phyloP scores from a whole-genome alignment of 1,284 basidiomycete species.

The Heimioporus punctisporus region DNA sequence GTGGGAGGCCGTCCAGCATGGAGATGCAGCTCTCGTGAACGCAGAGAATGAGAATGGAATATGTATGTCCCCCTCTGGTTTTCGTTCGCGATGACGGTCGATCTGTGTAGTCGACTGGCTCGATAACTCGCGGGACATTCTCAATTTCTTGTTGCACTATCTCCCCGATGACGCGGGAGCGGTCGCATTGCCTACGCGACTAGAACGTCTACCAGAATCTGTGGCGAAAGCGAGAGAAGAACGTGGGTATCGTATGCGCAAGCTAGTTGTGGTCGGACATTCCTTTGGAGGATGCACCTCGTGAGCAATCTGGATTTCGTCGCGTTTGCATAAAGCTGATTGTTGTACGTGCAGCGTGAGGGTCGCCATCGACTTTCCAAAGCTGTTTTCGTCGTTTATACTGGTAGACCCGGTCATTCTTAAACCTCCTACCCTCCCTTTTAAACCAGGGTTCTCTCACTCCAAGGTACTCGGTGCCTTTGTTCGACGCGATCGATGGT shows the following conservation, averaged over 20 bases:
- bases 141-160: constrained; percentile 67
- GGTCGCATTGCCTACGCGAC: constrained; percentile 46
- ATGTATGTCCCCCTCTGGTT: constrained; percentile 43
- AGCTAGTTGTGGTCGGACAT: constrained; percentile 74
- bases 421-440: constrained; percentile 26
- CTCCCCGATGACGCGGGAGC: constrained; percentile 45
- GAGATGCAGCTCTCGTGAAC: constrained; percentile 75
- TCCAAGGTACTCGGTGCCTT: constrained; percentile 47
- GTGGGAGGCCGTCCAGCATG: constrained; percentile 79
- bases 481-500: constrained; percentile 66
- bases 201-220: constrained; percentile 45
- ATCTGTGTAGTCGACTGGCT: constrained; percentile 64
- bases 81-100: background rate
- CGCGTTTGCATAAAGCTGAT: background rate
- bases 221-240: constrained; percentile 43
- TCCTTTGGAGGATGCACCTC: constrained; percentile 79
- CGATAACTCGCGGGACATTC: constrained; percentile 73
- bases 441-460: constrained; percentile 9
- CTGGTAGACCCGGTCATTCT: constrained; percentile 82
- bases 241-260: constrained; percentile 48
- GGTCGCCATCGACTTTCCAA: constrained; percentile 63
- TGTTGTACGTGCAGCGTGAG: constrained; percentile 42
- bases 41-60: constrained; percentile 50
- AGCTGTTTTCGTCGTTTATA: constrained; percentile 73
- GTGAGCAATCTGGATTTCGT: constrained; percentile 41